Evolutionary conservation across 2,329 filamentous ascomycete genomes (phyloP).

Genomic region (Diaporthe batatas): DNA sequence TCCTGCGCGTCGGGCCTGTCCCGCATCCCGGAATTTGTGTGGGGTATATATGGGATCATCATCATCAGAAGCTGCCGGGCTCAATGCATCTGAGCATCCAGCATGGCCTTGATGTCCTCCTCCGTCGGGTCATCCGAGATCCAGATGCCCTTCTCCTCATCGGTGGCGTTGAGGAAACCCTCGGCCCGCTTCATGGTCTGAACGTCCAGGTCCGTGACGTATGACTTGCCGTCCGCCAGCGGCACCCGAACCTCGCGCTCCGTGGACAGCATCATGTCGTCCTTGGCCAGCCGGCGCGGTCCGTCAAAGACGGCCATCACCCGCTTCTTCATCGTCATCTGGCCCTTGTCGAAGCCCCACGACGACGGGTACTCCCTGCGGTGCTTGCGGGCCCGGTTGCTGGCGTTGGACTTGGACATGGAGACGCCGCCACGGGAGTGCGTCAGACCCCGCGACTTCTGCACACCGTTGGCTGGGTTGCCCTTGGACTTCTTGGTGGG

Average conservation of each 20-base stretch:
- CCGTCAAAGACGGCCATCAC: conserved; percentile 95
- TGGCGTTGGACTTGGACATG: conserved; percentile 54
- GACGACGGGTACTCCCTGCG: conserved; percentile 92
- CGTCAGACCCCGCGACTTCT: conserved; percentile 80
- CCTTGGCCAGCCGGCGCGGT: conserved; percentile 88
- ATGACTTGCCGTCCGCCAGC: conserved; percentile 80
- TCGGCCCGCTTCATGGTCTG: conserved; percentile 91
- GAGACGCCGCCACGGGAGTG: conserved; percentile 81
- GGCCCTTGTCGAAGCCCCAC: conserved; percentile 91
- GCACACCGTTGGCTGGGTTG: conserved; percentile 68
- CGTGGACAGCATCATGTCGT: conserved; percentile 98
- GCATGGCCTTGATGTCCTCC: conserved; percentile 72
- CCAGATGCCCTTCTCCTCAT: conserved; percentile 91
- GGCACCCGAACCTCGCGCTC: conserved; percentile 93
- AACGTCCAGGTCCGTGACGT: conserved; percentile 93
- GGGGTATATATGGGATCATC: background rate
- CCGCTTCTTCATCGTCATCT: conserved; percentile 99
- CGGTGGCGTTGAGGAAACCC: conserved; percentile 82
- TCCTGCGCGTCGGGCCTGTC: conserved; percentile 17
- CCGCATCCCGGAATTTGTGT: conserved; percentile 21
- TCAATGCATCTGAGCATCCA: conserved; percentile 52
- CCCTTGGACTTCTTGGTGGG: conserved; percentile 70
- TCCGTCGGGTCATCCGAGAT: conserved; percentile 78
- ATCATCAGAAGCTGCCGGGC: background rate
- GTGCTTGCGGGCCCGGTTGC: conserved; percentile 83